A percentile compares a stretch with the other conserved stretches of the same genome.
phyloP scores from a whole-genome alignment of 768 basidiomycete genomes.

The Mrakia gelida region DNA sequence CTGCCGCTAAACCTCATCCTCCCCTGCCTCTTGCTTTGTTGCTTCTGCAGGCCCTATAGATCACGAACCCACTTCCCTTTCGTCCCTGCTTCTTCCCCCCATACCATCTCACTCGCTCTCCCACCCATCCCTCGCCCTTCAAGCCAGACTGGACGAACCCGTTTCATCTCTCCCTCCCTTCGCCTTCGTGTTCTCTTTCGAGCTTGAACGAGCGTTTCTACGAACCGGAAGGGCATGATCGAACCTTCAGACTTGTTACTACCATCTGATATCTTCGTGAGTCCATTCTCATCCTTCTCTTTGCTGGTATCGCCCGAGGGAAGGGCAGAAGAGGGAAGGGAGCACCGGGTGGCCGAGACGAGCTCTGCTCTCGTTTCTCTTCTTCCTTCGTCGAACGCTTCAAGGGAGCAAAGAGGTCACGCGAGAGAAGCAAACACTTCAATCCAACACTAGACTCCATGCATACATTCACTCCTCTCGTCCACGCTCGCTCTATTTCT shows the following conservation, averaged over 20 bases:
- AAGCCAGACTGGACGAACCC: background rate
- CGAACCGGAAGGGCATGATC: background rate
- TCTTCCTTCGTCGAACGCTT: background rate
- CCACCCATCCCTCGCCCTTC: background rate
- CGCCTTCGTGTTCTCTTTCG: background rate
- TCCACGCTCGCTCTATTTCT: background rate
- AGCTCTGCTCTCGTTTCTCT: background rate
- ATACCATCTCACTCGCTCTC: background rate
- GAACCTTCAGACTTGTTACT: conserved; percentile 2
- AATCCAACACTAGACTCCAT: background rate
- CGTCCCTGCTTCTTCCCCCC: background rate
- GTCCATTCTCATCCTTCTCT: background rate
- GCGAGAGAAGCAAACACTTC: too few species aligned
- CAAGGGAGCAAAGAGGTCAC: background rate
- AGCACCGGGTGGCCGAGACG: background rate
- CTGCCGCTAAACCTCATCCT: too few species aligned
- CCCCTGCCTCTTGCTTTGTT: too few species aligned
- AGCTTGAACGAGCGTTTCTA: too few species aligned
- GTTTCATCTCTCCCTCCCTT: background rate
- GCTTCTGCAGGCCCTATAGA: too few species aligned
- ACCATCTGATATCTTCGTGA: conserved; percentile 9
- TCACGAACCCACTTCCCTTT: background rate
- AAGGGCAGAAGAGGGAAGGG: background rate
- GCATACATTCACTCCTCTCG: background rate
- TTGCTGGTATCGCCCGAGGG: background rate